A percentile compares a stretch with the other conserved stretches of the same genome.
Conservation (phyloP, 495 filamentous ascomycete genomes). For the Hypoxylon lienhwacheense region DNA sequence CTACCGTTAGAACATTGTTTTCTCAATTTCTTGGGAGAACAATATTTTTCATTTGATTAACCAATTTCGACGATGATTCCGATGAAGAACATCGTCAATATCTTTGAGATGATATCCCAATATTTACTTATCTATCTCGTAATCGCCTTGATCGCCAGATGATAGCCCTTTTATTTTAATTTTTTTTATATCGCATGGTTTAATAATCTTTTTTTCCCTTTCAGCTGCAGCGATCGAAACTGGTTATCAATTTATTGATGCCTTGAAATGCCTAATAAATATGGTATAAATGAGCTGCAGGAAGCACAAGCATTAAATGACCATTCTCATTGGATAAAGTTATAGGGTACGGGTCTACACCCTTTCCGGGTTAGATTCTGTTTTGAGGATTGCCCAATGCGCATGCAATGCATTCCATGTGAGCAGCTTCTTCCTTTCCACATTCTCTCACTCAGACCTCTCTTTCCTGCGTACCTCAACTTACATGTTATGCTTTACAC, state of each 20-base stretch:
- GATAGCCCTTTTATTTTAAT: slow-evolving; percentile 5
- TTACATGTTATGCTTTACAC: too few species aligned
- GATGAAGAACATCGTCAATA: neutral
- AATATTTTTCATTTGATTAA: slow-evolving; percentile 6
- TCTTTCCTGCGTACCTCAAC: too few species aligned
- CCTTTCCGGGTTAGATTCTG: slow-evolving; percentile 15
- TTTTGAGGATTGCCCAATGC: slow-evolving; percentile 28
- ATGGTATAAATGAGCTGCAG: slow-evolving; percentile 22
- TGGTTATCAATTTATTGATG: slow-evolving; percentile 14
- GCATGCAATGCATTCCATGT: slow-evolving; percentile 20
- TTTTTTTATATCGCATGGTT: neutral
- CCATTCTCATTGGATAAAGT: slow-evolving; percentile 18
- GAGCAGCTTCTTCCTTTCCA: slow-evolving; percentile 25
- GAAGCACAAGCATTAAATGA: slow-evolving; percentile 15
- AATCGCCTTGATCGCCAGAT: slow-evolving; percentile 17
- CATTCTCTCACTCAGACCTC: slow-evolving; percentile 26
- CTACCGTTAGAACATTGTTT: slow-evolving; percentile 6
- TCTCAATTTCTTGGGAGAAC: neutral
- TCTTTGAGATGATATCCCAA: slow-evolving; percentile 1
- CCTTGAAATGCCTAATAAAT: slow-evolving; percentile 13
- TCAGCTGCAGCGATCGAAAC: slow-evolving; percentile 24
- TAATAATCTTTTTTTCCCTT: neutral
- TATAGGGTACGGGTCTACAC: slow-evolving; percentile 8
- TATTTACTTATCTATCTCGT: slow-evolving; percentile 7
- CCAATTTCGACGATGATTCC: neutral